Percentiles rank a stretch among this genome's conserved stretches.
These are phyloP conservation scores for Hirschioporus abietinus DNA, from an alignment of 768 basidiomycete genomes.

Conservation along the genomic window DNA sequence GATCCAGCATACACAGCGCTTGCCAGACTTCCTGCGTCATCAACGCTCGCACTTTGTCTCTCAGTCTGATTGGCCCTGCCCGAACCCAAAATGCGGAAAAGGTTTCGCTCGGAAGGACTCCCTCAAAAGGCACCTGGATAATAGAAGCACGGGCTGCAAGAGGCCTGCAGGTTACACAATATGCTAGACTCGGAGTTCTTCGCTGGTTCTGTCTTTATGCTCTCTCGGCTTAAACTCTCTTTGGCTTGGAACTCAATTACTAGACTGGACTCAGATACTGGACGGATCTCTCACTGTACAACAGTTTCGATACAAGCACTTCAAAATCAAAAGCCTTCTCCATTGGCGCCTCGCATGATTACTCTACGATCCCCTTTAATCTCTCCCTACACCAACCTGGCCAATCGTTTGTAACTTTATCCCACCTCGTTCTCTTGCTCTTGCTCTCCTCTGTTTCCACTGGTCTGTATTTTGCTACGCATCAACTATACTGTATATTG, in stretches of 20 bases:
- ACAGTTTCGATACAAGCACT: background rate
- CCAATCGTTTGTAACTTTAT: background rate
- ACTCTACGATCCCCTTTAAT: background rate
- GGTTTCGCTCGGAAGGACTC: conserved; percentile 35
- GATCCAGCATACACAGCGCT: conserved; percentile 43
- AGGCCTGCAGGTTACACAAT: background rate
- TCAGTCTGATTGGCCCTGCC: conserved; percentile 19
- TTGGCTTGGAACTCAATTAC: background rate
- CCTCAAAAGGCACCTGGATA: conserved; percentile 35
- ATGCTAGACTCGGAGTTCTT: background rate
- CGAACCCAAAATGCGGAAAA: conserved; percentile 42
- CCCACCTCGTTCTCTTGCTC: background rate
- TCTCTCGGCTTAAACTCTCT: background rate
- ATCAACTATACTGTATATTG: background rate
- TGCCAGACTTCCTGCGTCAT: conserved; percentile 58
- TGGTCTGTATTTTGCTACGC: background rate
- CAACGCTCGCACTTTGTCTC: conserved; percentile 6
- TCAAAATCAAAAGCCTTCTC: background rate
- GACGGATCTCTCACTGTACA: background rate
- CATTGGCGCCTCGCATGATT: background rate
- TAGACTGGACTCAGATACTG: background rate
- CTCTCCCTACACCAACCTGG: background rate
- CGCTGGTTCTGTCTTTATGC: background rate
- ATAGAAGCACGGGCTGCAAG: conserved; percentile 27
- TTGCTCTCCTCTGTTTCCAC: background rate